Base-by-base conservation (phyloP, 805 yeast species). In the Candida ficus region DNA sequence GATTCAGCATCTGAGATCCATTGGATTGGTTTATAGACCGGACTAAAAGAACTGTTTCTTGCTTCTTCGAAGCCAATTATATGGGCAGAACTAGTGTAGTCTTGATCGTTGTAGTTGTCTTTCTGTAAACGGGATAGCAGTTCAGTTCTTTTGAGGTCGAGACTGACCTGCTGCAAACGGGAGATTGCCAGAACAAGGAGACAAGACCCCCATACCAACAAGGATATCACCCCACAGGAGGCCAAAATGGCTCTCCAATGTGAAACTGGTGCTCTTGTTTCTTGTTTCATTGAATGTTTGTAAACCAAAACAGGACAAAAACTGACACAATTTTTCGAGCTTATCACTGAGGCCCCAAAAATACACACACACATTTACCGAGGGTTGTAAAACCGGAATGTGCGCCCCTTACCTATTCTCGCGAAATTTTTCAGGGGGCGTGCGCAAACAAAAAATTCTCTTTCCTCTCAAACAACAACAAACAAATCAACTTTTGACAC, bases 1-100 rank as follows among this genome's bases (percentile, higher is more conserved):
- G 82, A 73, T 19, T 67, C 67, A 2, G 77, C 76, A 14, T 61
- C 65, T 10, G 57, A 53, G 33, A 86, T 75, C 95, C 95, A 87
- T 57, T 83, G 91, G 25, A 87, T 66, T 8, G 72, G 58, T 45
- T 75, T 73, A 37, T 53, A 60, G 13, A 64, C 60, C 0, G 93
- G 82, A 0, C 56, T 45, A 50, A 83, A 83, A 4, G 73, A 67
- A 1, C 78, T 78, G 37, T 75, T 73, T 47, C 91, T 70, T 3
- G 70, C 63, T 30, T 66, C 63, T 2, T 64, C 62, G 38, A 78
- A 70, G 1, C 57, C 50, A 3, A 56, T 41, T 14, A 47, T 35
- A 18, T 33, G 37, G 2, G 30, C 10, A 4, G 18, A 5, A 4
- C n/a, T n/a, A n/a, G n/a, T n/a, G n/a, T n/a, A n/a, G n/a, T n/a